Conservation (phyloP, 208 protist genomes). For the Naegleria gruberi region DNA sequence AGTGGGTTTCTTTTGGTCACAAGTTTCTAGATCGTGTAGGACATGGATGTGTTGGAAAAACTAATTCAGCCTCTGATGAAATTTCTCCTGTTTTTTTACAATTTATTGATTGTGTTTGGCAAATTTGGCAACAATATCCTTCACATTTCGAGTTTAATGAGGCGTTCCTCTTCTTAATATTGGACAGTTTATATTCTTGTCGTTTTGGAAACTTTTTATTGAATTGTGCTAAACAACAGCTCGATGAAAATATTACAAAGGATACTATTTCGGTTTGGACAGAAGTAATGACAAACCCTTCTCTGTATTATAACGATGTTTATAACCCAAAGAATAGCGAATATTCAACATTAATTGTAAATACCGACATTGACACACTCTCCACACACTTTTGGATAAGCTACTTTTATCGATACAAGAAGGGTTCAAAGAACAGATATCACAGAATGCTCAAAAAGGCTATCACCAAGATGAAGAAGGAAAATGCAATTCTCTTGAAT, state of each 20-base stretch:
- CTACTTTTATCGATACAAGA: neutral
- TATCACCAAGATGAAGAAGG: neutral
- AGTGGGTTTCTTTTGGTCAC: constrained; percentile 86
- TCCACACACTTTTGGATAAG: neutral
- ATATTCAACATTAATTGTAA: neutral
- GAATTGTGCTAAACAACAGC: constrained; percentile 64
- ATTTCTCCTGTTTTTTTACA: constrained; percentile 83
- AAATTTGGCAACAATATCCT: constrained; percentile 79
- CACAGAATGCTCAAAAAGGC: neutral
- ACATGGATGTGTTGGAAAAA: constrained; percentile 11
- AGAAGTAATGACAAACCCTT: neutral
- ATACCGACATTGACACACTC: neutral
- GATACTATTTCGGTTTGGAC: constrained; percentile 13
- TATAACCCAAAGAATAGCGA: neutral
- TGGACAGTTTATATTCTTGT: constrained; percentile 67
- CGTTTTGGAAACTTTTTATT: constrained; percentile 70
- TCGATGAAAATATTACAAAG: neutral
- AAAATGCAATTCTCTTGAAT: neutral
- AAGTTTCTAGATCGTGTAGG: constrained; percentile 58
- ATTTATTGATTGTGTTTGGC: constrained; percentile 87
- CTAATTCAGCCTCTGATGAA: constrained; percentile 34
- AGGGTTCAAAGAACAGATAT: neutral
- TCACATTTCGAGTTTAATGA: constrained; percentile 84
- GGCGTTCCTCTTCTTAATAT: constrained; percentile 64
- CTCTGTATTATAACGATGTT: neutral